Percentiles rank a stretch among this genome's conserved stretches.
phyloP scores from a whole-genome alignment of 345 rosid genomes.

The Boechera retrofracta region DNA sequence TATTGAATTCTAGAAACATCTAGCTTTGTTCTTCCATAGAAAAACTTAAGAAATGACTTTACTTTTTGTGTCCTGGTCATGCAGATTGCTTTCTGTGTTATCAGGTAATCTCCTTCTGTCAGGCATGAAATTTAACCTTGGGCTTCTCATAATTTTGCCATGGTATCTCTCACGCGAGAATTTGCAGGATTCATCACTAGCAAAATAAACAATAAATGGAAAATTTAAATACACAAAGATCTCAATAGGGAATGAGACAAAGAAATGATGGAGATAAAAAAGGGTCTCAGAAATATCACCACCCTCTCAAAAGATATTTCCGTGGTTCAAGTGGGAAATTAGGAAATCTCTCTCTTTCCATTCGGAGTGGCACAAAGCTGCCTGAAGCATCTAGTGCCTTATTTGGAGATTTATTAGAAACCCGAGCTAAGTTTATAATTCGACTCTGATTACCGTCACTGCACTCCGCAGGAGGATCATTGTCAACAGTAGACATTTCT shows the following conservation, averaged over 20 bases:
- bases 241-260: constrained; percentile 3
- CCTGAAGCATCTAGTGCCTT: constrained; percentile 55
- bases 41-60: constrained; percentile 51
- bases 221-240: constrained; percentile 23
- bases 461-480: constrained; percentile 51
- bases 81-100: constrained; percentile 49
- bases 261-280: not conserved
- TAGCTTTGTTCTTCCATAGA: constrained; percentile 45
- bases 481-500: constrained; percentile 49
- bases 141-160: constrained; percentile 56
- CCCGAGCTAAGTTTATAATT: constrained; percentile 59
- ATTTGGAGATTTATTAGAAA: constrained; percentile 53
- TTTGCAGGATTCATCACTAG: constrained; percentile 57
- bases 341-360: constrained; percentile 64
- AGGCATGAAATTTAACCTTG: constrained; percentile 57
- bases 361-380: constrained; percentile 50
- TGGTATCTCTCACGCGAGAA: constrained; percentile 63
- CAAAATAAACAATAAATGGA: constrained; percentile 33
- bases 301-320: constrained; percentile 61
- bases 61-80: constrained; percentile 61
- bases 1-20: constrained; percentile 51
- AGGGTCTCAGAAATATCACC: constrained; percentile 60
- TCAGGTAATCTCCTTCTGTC: constrained; percentile 71
- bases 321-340: constrained; percentile 61
- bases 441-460: constrained; percentile 63